A percentile compares a stretch with the other conserved stretches of the same genome.
These are phyloP conservation scores for Nigrograna mackinnonii DNA, from an alignment of 2,329 filamentous ascomycete species.

Conservation along the genomic window DNA sequence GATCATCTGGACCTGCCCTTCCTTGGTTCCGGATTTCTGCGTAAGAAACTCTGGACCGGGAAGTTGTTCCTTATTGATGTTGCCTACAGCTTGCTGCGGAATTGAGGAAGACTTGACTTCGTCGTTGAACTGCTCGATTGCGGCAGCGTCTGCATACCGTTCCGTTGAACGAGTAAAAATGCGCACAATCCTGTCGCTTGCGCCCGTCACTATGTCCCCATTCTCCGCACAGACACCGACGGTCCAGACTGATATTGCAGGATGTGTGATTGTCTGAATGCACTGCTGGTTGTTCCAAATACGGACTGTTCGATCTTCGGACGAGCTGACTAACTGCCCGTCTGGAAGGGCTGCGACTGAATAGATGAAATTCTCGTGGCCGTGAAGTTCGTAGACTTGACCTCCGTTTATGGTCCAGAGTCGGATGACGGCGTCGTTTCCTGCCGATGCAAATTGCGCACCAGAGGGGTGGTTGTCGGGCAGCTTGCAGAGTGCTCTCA, in stretches of 20 bases:
- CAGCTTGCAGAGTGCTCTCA: conserved; percentile 86
- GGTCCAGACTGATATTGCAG: conserved; percentile 93
- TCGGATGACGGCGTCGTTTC: conserved; percentile 87
- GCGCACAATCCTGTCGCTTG: conserved; percentile 84
- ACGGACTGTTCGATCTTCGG: conserved; percentile 90
- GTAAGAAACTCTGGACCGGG: conserved; percentile 86
- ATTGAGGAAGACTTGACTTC: conserved; percentile 83
- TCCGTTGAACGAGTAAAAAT: conserved; percentile 77
- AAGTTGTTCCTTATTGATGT: conserved; percentile 87
- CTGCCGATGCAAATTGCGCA: conserved; percentile 91
- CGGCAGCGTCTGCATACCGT: conserved; percentile 70
- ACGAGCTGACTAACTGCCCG: conserved; percentile 87
- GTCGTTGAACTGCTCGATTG: conserved; percentile 76
- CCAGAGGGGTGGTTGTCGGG: conserved; percentile 75
- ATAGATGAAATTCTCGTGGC: conserved; percentile 96
- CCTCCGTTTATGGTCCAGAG: conserved; percentile 83
- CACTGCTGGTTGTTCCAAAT: conserved; percentile 85
- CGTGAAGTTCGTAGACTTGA: conserved; percentile 75
- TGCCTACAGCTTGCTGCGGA: conserved; percentile 77
- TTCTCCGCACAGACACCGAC: conserved; percentile 81
- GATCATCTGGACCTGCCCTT: conserved; percentile 94
- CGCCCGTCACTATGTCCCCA: conserved; percentile 91
- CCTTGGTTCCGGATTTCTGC: conserved; percentile 85
- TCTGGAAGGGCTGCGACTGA: conserved; percentile 75
- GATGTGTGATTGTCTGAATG: conserved; percentile 94